Evolutionary conservation across 2,329 filamentous ascomycete genomes (phyloP).

Genomic region (Mollisiaceae sp.): DNA sequence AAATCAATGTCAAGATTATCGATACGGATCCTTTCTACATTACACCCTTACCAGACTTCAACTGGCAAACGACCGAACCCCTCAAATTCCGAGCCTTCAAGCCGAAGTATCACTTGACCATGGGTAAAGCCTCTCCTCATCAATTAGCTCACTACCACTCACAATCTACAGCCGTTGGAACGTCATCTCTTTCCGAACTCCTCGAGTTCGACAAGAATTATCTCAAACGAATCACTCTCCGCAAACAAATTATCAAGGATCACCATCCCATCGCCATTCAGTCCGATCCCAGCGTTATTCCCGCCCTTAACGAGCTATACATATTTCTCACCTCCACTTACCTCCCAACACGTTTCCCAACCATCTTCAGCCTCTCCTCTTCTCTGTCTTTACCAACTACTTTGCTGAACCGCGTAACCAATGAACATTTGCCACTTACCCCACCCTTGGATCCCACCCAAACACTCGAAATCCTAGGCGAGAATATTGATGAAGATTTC

Average conservation of each 20-base stretch:
- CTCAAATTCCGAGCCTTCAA: constrained; percentile 62
- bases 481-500: constrained; percentile 64
- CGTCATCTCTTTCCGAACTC: constrained; percentile 56
- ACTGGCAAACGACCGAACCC: constrained; percentile 56
- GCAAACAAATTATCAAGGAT: constrained; percentile 51
- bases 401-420: constrained; percentile 53
- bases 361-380: constrained; percentile 50
- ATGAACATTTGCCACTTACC: constrained; percentile 47
- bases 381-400: constrained; percentile 27
- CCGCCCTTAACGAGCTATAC: constrained; percentile 62
- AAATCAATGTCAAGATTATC: not conserved
- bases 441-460: constrained; percentile 42
- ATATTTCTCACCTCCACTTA: constrained; percentile 58
- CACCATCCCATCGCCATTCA: constrained; percentile 49
- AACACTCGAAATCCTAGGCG: constrained; percentile 54
- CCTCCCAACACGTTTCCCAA: constrained; percentile 61
- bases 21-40: constrained; percentile 20
- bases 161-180: constrained; percentile 54
- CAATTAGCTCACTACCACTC: not conserved
- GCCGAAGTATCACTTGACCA: constrained; percentile 65
- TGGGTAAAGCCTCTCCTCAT: constrained; percentile 52
- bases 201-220: constrained; percentile 66
- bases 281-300: constrained; percentile 44
- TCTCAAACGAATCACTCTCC: constrained; percentile 53
- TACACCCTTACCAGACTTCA: constrained; percentile 52